Base-by-base conservation (phyloP, 176 grass and related monocot genomes). In the Aegilops umbellulata region DNA sequence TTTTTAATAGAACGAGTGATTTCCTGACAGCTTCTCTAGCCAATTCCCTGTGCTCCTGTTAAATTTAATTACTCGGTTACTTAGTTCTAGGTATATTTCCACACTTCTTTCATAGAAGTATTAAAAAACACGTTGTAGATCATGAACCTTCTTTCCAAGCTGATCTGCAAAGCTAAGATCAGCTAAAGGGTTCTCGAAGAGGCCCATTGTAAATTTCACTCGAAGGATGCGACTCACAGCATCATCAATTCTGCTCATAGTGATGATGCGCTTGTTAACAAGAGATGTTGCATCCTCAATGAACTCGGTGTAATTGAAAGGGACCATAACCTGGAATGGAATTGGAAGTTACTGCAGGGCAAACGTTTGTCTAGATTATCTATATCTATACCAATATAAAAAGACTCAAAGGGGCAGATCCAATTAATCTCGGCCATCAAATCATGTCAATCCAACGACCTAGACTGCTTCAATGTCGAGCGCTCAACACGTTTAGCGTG, bases 21-120 rank as follows among this genome's bases (percentile, higher is more conserved):
- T 98, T 98, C 81, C 95, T 88, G 65, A 98, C 95, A 83, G 95
- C 95, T 95, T 95, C 95, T 85, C 89, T 93, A 83, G 95, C 95
- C 90, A 98, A 87, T 83, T 95, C 93, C 73, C 95, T 90, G 82
- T 98, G 95, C 84, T 94, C 95, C 95, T 98, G 91, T 83, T 60
- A 75, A 82, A 88, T 86, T 86, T 16, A 16, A 42, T 17, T 27
- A 83, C 44, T 86, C 3, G 11, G 26, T 80, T 66, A 80, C 49
- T 86, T 83, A n/a, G 57, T 65, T 89, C 3, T 83, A 34, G 7
- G 79, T 31, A 34, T 22, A 78, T 87, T 80, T 34, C n/a, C 22
- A 69, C 60, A 7, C 17, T 78, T 64, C 72, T 71, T 24, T 13
- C 13, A 70, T 83, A 82, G 16, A 65, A 30, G 46, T 34, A 82